Evolutionary conservation across 352 stramenopile species (phyloP).

Genomic region (Elongisporangium prolatum): DNA sequence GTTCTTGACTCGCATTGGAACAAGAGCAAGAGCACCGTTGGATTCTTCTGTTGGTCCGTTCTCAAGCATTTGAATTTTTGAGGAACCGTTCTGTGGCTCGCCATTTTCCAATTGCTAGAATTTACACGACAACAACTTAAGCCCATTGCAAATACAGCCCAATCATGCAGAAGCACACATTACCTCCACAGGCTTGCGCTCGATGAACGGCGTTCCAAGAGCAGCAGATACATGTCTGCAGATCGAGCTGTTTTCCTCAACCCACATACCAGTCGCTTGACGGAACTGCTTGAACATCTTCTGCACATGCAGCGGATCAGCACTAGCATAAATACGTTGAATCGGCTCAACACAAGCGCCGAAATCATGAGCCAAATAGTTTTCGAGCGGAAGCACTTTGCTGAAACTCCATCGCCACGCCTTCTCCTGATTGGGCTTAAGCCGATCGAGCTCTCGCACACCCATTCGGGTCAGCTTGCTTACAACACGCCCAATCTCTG

Average conservation of each 20-base stretch:
- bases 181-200: constrained; percentile 10
- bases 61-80: constrained; percentile 40
- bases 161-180: neutral
- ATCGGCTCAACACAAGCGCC: constrained; percentile 79
- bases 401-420: constrained; percentile 83
- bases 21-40: neutral
- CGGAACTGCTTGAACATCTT: constrained; percentile 88
- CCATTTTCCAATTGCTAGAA: constrained; percentile 24
- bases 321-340: constrained; percentile 83
- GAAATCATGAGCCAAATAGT: constrained; percentile 82
- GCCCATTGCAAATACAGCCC: neutral
- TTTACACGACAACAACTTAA: neutral
- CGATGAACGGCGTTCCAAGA: constrained; percentile 61
- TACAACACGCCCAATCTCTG: constrained; percentile 72
- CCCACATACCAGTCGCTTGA: constrained; percentile 77
- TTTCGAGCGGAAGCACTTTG: constrained; percentile 78
- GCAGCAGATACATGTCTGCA: constrained; percentile 71
- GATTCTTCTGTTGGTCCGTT: constrained; percentile 7
- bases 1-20: neutral
- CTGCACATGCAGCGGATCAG: constrained; percentile 73
- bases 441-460: constrained; percentile 75
- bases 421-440: constrained; percentile 85
- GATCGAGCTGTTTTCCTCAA: constrained; percentile 81
- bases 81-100: constrained; percentile 22
- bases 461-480: constrained; percentile 76